phyloP scores from a whole-genome alignment of 2,329 filamentous ascomycete genomes.

The Pseudocercospora fuligena region DNA sequence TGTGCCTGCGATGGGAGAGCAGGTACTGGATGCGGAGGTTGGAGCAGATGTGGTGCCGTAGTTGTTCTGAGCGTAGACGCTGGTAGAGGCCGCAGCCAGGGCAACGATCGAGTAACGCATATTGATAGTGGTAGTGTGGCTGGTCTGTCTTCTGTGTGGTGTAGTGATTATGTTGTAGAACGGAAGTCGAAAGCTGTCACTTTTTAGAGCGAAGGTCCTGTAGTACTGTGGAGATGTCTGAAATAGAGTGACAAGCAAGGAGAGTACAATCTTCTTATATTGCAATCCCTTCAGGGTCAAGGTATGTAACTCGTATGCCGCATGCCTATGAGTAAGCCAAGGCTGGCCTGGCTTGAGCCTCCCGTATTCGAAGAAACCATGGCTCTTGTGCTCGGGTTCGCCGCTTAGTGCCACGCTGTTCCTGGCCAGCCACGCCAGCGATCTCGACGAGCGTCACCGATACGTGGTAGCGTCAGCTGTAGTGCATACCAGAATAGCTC shows the following conservation, averaged over 20 bases:
- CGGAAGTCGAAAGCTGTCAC: constrained; percentile 8
- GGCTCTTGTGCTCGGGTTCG: background rate
- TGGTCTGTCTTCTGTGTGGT: background rate
- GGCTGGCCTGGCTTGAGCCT: constrained; percentile 5
- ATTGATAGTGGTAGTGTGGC: constrained; percentile 6
- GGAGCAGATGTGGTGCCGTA: constrained; percentile 8
- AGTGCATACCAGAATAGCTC: background rate
- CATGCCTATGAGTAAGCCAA: background rate
- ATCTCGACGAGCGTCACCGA: background rate
- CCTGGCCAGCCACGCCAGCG: background rate
- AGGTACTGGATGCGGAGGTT: constrained; percentile 1
- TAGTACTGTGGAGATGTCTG: background rate
- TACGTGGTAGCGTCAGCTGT: background rate
- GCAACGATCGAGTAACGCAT: constrained; percentile 25
- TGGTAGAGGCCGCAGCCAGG: constrained; percentile 21
- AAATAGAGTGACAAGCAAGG: background rate
- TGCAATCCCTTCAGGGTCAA: background rate
- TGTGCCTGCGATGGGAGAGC: constrained; percentile 21
- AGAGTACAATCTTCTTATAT: background rate
- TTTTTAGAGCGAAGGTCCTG: background rate
- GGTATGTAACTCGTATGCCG: background rate
- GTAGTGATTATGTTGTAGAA: background rate
- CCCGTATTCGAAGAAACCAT: constrained; percentile 1
- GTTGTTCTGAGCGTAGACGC: constrained; percentile 12
- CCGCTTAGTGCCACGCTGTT: constrained; percentile 7